These are phyloP conservation scores for Nymphaea colorata DNA, from an alignment of 164 flowering plant species.

Conservation along the genomic window DNA sequence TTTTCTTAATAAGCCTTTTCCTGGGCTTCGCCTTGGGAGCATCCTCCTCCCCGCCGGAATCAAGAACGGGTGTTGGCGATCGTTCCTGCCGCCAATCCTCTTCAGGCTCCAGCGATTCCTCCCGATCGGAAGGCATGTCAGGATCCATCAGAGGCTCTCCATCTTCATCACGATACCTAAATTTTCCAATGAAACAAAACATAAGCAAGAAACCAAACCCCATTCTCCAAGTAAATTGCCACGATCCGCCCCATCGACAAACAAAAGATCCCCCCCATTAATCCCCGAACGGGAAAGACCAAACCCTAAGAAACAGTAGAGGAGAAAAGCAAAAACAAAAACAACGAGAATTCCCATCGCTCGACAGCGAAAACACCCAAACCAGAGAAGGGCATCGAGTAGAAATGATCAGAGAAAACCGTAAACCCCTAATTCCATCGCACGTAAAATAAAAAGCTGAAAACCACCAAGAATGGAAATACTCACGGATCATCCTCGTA, in stretches of 20 bases:
- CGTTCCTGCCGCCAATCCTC: slow-evolving; percentile 35
- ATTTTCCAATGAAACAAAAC: neutral
- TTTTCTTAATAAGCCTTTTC: slow-evolving; percentile 68
- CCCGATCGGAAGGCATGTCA: slow-evolving; percentile 47
- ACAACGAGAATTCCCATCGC: no score
- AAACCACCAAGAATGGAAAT: neutral
- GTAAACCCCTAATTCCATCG: neutral
- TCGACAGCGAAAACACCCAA: no score
- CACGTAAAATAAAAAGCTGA: neutral
- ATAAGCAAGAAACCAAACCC: no score
- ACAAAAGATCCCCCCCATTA: no score
- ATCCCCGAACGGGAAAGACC: no score
- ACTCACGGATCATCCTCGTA: slow-evolving; percentile 3
- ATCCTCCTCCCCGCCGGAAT: slow-evolving; percentile 16
- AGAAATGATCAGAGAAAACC: no score
- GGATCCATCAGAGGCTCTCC: slow-evolving; percentile 85
- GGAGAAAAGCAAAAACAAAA: no score
- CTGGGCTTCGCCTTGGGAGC: slow-evolving; percentile 38
- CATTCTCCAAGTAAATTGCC: no score
- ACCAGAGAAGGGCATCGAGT: no score
- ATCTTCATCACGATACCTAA: slow-evolving; percentile 76
- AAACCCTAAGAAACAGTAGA: no score
- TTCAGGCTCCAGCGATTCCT: slow-evolving; percentile 22
- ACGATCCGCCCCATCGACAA: no score
- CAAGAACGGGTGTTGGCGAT: slow-evolving; percentile 48